Evolutionary conservation across 2,329 filamentous ascomycete species (phyloP).

Genomic region (Penicillium sp.): DNA sequence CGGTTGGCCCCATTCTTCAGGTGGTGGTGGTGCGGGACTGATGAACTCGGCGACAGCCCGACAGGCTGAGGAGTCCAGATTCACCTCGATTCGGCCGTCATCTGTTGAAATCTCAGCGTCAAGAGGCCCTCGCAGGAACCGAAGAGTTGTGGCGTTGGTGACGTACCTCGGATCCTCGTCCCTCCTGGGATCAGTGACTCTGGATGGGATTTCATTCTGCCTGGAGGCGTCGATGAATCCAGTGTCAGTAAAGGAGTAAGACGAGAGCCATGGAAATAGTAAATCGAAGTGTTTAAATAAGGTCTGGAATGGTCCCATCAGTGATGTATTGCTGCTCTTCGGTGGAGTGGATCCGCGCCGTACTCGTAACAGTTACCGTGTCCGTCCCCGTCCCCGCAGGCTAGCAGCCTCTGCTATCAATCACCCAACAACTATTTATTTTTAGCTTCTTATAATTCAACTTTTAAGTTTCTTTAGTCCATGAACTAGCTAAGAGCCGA

Average conservation of each 20-base stretch:
- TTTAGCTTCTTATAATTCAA: neutral
- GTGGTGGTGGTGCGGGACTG: neutral
- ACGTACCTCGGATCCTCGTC: neutral
- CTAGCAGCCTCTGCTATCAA: neutral
- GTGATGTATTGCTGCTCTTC: neutral
- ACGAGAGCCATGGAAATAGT: neutral
- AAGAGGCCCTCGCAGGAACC: no score
- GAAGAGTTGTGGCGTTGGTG: neutral
- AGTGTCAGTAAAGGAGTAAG: neutral
- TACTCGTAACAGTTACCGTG: conserved; percentile 2
- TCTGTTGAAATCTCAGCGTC: neutral
- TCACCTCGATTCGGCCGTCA: conserved; percentile 7
- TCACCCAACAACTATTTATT: neutral
- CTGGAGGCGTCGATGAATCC: neutral
- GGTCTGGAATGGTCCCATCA: neutral
- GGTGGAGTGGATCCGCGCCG: neutral
- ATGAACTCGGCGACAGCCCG: conserved; percentile 11
- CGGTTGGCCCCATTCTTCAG: conserved; percentile 1
- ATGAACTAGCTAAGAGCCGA: no score
- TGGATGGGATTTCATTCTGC: neutral
- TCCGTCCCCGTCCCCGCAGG: neutral
- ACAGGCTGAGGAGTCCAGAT: conserved; percentile 10
- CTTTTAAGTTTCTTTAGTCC: no score
- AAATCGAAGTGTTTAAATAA: conserved; percentile 1
- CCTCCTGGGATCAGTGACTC: neutral